Conservation (phyloP, 768 basidiomycete species). For the Amanita muscaria region DNA sequence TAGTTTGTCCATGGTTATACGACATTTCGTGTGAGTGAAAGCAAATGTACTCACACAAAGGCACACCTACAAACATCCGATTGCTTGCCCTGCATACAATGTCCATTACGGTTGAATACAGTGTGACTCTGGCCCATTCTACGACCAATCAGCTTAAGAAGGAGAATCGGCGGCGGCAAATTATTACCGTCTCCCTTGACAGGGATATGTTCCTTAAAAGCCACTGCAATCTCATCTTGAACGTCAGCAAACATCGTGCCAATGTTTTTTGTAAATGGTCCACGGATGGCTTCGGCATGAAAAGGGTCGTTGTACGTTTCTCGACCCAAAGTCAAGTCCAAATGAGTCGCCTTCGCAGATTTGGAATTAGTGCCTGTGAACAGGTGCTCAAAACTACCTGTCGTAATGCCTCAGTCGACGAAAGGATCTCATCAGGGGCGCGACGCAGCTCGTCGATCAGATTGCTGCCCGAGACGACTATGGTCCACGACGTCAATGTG, state of each 20-base stretch:
- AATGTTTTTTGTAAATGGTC: constrained; percentile 21
- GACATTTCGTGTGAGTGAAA: background rate
- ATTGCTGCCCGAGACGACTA: constrained; percentile 30
- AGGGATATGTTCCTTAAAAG: constrained; percentile 15
- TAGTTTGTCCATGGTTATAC: constrained; percentile 1
- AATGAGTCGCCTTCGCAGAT: constrained; percentile 20
- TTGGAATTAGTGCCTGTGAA: background rate
- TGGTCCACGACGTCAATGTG: constrained; percentile 34
- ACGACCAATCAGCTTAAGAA: background rate
- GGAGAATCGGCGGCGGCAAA: too few species aligned
- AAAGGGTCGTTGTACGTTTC: constrained; percentile 15
- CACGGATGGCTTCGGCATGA: constrained; percentile 18
- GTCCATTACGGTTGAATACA: constrained; percentile 12
- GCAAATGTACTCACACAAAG: constrained; percentile 14
- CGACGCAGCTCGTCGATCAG: constrained; percentile 37
- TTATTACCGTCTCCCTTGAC: background rate
- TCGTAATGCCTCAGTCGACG: constrained; percentile 28
- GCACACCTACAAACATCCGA: constrained; percentile 19
- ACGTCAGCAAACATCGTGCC: constrained; percentile 18
- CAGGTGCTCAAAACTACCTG: constrained; percentile 8
- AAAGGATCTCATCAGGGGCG: constrained; percentile 35
- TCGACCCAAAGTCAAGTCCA: constrained; percentile 26
- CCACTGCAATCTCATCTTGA: constrained; percentile 16
- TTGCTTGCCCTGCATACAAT: constrained; percentile 16
- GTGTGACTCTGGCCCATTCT: constrained; percentile 13